A percentile compares a stretch with the other conserved stretches of the same genome.
Conservation (phyloP, 208 protist genomes). For the Angomonas ambiguus region DNA sequence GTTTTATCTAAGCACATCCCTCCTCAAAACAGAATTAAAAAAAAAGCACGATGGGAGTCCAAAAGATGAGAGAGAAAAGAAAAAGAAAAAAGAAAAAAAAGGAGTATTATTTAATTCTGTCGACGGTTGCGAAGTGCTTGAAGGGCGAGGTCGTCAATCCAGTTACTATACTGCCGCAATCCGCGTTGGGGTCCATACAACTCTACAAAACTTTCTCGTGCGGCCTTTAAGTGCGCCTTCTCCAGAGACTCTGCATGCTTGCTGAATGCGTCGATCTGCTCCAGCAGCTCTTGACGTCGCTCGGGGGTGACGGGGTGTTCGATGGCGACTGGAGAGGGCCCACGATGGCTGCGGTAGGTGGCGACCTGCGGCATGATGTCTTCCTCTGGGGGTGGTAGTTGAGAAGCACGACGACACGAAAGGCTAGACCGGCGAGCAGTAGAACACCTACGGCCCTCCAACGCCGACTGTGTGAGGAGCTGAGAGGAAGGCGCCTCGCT, state of each 20-base stretch:
- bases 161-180: slow-evolving; percentile 37
- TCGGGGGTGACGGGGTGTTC: slow-evolving; percentile 8
- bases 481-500: neutral
- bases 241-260: slow-evolving; percentile 17
- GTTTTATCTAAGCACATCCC: too few relatives aligned
- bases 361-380: slow-evolving; percentile 8
- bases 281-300: slow-evolving; percentile 28
- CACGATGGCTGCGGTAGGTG: neutral
- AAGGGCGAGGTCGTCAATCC: slow-evolving; percentile 47
- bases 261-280: slow-evolving; percentile 30
- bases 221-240: slow-evolving; percentile 24
- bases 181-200: slow-evolving; percentile 41
- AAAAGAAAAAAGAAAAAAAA: slow-evolving; percentile 12
- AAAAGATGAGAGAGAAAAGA: too few relatives aligned
- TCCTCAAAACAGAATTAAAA: too few relatives aligned
- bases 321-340: neutral
- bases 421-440: neutral
- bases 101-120: neutral
- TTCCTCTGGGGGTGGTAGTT: neutral
- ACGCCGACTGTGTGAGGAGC: neutral
- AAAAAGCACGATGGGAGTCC: too few relatives aligned
- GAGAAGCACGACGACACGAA: neutral
- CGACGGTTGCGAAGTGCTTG: slow-evolving; percentile 32
- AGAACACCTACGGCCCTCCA: neutral
- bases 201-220: slow-evolving; percentile 38